Evolutionary conservation across 345 rosid genomes (phyloP), one percentile per base, ranked within the genome.

Genomic region (Toxicodendron radicans): DNA sequence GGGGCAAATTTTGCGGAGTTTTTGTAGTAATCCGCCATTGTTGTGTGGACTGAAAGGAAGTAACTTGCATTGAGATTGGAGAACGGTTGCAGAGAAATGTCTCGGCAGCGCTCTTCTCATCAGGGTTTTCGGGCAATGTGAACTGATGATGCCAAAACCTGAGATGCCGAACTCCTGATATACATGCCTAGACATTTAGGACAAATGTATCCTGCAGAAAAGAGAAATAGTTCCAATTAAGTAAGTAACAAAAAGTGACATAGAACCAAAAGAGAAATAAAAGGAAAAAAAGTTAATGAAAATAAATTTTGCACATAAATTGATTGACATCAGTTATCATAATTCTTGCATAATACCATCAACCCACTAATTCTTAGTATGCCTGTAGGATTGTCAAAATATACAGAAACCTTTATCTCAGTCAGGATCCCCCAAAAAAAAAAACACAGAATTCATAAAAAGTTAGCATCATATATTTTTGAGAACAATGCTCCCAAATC

Each of bases 81-180:
- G 58, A 49, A 70, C n/a, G n/a, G 75, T 58, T 13, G 78, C 67
- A 16, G 72, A 72, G 78, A 57, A 51, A 51, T 68, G 62, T 71
- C 75, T 71, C 60, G 45, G 33, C 6, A 70, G 52, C 74, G 66
- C 13, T 72, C 75, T 78, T 71, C 84, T 81, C 92, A 86, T 88
- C 79, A 67, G 65, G 58, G 74, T 20, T 66, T 61, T 3, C 23
- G 49, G 33, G 58, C 14, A 18, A 27, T 38, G 66, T 0, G 54
- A 10, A 43, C 35, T 23, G 27, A 60, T n/a, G 16, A 59, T 38
- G 30, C 45, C 61, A 75, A 61, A n/a, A 27, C 41, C 20, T 4
- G 21, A 56, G 73, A 16, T 27, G 64, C 73, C 54, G 57, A 17
- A 59, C 45, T 33, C 58, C 56, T 62, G 10, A 30, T 12, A 46